Conservation (phyloP, 2,329 filamentous ascomycete species). For the Talaromyces marneffei region DNA sequence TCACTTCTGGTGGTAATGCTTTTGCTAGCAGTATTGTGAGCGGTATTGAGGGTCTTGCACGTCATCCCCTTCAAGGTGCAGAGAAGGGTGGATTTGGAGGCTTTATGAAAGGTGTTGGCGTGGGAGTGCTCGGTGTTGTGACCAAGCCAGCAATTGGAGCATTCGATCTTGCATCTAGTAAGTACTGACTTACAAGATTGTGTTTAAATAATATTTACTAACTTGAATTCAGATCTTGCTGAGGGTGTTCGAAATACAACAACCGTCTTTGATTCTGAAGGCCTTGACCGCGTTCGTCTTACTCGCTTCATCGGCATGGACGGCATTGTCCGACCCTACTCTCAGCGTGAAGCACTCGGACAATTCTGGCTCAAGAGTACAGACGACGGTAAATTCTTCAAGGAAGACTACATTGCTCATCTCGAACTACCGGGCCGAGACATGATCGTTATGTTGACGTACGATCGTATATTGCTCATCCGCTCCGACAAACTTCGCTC, state of each 20-base stretch:
- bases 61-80: constrained; percentile 89
- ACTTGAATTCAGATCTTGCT: constrained; percentile 58
- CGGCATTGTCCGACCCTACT: constrained; percentile 90
- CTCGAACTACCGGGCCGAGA: constrained; percentile 85
- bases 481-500: constrained; percentile 76
- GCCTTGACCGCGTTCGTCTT: constrained; percentile 88
- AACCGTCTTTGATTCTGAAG: constrained; percentile 92
- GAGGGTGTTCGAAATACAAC: constrained; percentile 98
- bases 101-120: constrained; percentile 96
- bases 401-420: constrained; percentile 95
- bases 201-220: neutral
- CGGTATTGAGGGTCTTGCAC: constrained; percentile 85
- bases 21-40: constrained; percentile 89
- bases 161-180: constrained; percentile 86
- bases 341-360: constrained; percentile 86
- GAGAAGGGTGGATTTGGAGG: constrained; percentile 91
- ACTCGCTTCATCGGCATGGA: constrained; percentile 88
- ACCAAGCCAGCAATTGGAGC: constrained; percentile 97
- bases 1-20: constrained; percentile 90
- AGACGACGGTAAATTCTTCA: constrained; percentile 95
- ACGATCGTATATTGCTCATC: constrained; percentile 81
- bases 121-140: constrained; percentile 86
- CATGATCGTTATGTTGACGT: constrained; percentile 84
- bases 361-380: constrained; percentile 99
- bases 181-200: constrained; percentile 13